Conservation (phyloP, 2,329 filamentous ascomycete species). For the Curvularia lunata region DNA sequence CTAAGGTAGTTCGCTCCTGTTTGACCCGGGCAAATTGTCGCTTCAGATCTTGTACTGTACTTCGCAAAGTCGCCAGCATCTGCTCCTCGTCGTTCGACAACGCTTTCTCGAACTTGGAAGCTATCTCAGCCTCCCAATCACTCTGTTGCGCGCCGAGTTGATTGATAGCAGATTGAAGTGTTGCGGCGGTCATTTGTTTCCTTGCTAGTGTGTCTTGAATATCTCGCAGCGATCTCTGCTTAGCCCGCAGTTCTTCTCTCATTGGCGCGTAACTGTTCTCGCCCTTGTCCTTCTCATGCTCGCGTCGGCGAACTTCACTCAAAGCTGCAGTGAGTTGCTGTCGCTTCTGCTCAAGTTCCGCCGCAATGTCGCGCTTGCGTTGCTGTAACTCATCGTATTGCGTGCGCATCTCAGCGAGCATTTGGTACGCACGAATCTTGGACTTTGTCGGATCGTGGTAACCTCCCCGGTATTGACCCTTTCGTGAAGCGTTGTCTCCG, state of each 20-base stretch:
- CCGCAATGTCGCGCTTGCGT: conserved; percentile 69
- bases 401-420: conserved; percentile 74
- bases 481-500: conserved; percentile 92
- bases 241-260: conserved; percentile 75
- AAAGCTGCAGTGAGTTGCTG: conserved; percentile 89
- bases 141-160: conserved; percentile 73
- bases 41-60: conserved; percentile 73
- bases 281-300: conserved; percentile 77
- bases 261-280: conserved; percentile 84
- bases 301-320: conserved; percentile 80
- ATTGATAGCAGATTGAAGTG: conserved; percentile 67
- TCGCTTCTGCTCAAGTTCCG: conserved; percentile 77
- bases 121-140: conserved; percentile 79
- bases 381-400: conserved; percentile 72
- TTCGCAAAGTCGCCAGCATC: conserved; percentile 74
- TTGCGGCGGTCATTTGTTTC: conserved; percentile 68
- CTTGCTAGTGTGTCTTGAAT: conserved; percentile 75
- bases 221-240: conserved; percentile 75
- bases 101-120: conserved; percentile 89
- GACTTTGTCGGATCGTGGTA: conserved; percentile 88
- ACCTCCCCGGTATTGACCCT: conserved; percentile 93
- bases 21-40: conserved; percentile 79
- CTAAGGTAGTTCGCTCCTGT: conserved; percentile 74
- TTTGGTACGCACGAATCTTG: conserved; percentile 81
- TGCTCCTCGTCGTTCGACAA: conserved; percentile 82